Percentiles rank a stretch among this genome's conserved stretches.
Conservation (phyloP, 2,329 filamentous ascomycete genomes). For the Epichloe hybrida region DNA sequence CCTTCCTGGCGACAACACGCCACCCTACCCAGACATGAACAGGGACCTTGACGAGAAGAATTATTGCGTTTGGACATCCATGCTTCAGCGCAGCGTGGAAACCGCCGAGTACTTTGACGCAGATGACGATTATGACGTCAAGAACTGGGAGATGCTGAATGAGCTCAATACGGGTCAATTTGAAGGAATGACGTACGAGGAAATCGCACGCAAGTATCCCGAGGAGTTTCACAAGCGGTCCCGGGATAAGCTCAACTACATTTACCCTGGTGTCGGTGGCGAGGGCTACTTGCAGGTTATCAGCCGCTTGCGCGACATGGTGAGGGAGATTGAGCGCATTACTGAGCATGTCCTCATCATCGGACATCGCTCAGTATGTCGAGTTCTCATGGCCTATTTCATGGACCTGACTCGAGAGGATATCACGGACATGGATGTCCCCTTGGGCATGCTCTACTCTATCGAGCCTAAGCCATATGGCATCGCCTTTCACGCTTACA, state of each 20-base stretch:
- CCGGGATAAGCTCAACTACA: constrained; percentile 84
- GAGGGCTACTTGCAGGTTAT: constrained; percentile 97
- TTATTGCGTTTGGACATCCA: constrained; percentile 97
- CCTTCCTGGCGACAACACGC: constrained; percentile 77
- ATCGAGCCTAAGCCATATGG: constrained; percentile 97
- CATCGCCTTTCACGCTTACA: constrained; percentile 91
- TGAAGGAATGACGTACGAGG: constrained; percentile 88
- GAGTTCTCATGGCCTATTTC: constrained; percentile 92
- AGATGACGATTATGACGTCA: constrained; percentile 90
- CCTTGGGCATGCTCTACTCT: constrained; percentile 84
- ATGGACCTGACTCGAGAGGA: constrained; percentile 82
- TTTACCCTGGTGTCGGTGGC: constrained; percentile 88
- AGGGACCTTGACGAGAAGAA: constrained; percentile 64
- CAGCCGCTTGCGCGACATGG: constrained; percentile 86
- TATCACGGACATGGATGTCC: constrained; percentile 88
- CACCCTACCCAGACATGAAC: constrained; percentile 78
- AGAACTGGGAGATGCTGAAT: constrained; percentile 96
- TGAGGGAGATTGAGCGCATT: constrained; percentile 96
- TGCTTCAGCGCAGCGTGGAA: constrained; percentile 81
- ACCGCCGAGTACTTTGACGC: constrained; percentile 78
- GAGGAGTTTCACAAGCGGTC: constrained; percentile 72
- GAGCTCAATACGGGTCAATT: constrained; percentile 88
- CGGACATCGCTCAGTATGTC: constrained; percentile 80
- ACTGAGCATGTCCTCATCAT: constrained; percentile 90
- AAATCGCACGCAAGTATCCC: constrained; percentile 66